phyloP scores from a whole-genome alignment of 345 rosid species.

The Salix dunnii region DNA sequence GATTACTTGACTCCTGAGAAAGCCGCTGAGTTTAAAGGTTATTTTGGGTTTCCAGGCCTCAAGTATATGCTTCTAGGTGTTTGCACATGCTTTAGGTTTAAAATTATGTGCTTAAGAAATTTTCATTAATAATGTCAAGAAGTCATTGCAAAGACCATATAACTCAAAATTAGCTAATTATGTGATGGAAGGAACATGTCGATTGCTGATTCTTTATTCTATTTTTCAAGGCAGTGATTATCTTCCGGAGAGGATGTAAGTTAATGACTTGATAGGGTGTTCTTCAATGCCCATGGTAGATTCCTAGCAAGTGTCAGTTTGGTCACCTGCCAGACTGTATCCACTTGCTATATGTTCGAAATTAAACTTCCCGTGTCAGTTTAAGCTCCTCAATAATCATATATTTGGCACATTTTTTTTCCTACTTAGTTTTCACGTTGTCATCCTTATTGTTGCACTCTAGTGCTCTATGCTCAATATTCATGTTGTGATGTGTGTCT shows the following conservation, averaged over 20 bases:
- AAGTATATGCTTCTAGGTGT: neutral
- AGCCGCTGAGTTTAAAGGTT: constrained; percentile 88
- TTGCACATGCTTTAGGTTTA: neutral
- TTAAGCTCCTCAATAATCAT: neutral
- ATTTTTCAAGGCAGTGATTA: neutral
- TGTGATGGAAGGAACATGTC: neutral
- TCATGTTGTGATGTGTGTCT: neutral
- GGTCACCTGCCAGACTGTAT: neutral
- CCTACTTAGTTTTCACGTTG: neutral
- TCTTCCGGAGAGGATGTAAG: neutral
- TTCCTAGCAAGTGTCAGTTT: neutral
- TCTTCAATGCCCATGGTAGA: neutral
- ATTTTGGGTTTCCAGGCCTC: neutral
- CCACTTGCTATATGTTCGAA: neutral
- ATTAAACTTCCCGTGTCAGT: neutral
- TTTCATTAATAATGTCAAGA: neutral
- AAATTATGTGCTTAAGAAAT: neutral
- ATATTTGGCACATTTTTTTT: neutral
- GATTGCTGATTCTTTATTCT: neutral
- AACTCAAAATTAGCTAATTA: neutral
- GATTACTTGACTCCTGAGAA: constrained; percentile 89
- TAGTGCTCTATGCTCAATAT: neutral
- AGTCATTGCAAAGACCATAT: neutral
- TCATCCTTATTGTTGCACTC: neutral
- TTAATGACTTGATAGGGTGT: neutral